Conservation (phyloP, 768 basidiomycete genomes). For the Kwoniella europaea region DNA sequence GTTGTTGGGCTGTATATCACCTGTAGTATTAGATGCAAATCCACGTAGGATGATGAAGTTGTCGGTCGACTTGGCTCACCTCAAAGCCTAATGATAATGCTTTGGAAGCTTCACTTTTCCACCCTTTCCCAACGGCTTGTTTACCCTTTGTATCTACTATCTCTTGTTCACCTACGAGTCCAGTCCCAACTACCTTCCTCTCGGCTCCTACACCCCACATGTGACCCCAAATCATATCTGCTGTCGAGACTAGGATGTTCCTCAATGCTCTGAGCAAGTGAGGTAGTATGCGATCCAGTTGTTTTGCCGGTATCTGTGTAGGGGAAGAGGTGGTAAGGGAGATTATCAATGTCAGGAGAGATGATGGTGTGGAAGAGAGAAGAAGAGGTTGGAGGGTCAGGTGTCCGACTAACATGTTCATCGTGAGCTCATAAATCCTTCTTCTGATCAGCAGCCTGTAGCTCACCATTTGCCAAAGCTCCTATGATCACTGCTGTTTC, state of each 20-base stretch:
- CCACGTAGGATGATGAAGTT: neutral
- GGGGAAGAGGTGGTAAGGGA: constrained; percentile 11
- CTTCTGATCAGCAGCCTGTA: too few relatives aligned
- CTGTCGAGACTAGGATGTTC: constrained; percentile 50
- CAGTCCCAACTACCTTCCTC: constrained; percentile 26
- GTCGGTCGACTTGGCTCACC: constrained; percentile 25
- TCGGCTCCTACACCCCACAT: constrained; percentile 55
- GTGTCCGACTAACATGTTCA: constrained; percentile 47
- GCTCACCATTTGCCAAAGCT: constrained; percentile 52
- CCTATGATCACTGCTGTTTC: constrained; percentile 55
- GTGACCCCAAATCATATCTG: constrained; percentile 54
- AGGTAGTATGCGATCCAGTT: constrained; percentile 37
- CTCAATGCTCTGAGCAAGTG: constrained; percentile 48
- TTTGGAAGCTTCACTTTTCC: constrained; percentile 30
- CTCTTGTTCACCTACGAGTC: constrained; percentile 12
- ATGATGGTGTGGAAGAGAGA: constrained; percentile 26
- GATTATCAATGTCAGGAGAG: constrained; percentile 32
- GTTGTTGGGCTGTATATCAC: constrained; percentile 30
- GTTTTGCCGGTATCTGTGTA: neutral
- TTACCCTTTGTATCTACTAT: constrained; percentile 21
- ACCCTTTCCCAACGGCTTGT: constrained; percentile 19
- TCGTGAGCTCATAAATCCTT: too few relatives aligned
- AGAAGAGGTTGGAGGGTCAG: constrained; percentile 45
- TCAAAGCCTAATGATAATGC: constrained; percentile 38
- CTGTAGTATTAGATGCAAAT: neutral